Conservation (phyloP, 257 asterid genomes). For the Fraxinus americana region DNA sequence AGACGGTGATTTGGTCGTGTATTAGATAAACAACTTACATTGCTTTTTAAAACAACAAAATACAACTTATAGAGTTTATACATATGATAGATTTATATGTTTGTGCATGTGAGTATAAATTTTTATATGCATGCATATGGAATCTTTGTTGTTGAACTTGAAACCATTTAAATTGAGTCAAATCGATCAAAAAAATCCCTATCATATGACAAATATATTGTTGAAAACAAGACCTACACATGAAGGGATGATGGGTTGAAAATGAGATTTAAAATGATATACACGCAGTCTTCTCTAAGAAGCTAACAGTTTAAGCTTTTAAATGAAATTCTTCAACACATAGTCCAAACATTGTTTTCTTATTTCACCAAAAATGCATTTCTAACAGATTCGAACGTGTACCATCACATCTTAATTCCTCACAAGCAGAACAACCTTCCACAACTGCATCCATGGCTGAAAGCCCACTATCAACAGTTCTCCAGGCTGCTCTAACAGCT, state of each 20-base stretch:
- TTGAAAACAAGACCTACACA: too few species aligned
- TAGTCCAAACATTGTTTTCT: not conserved
- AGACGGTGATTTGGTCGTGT: not conserved
- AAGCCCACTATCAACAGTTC: constrained; percentile 53
- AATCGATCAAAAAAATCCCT: too few species aligned
- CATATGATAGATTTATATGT: not conserved
- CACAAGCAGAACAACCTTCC: constrained; percentile 92
- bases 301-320: not conserved
- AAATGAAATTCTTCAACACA: not conserved
- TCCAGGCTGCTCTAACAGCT: constrained; percentile 95
- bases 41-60: not conserved
- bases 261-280: not conserved
- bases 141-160: not conserved
- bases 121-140: not conserved
- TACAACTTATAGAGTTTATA: not conserved
- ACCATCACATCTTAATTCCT: constrained; percentile 85
- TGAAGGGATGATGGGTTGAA: too few species aligned
- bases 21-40: not conserved
- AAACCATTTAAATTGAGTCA: not conserved
- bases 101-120: too few species aligned
- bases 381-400: constrained; percentile 55
- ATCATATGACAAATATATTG: too few species aligned
- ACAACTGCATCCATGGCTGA: constrained; percentile 86
- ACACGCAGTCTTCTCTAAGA: too few species aligned
- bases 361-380: not conserved